Evolutionary conservation across 106 monocot genomes (phyloP).

Genomic region (Gastrodia elata): DNA sequence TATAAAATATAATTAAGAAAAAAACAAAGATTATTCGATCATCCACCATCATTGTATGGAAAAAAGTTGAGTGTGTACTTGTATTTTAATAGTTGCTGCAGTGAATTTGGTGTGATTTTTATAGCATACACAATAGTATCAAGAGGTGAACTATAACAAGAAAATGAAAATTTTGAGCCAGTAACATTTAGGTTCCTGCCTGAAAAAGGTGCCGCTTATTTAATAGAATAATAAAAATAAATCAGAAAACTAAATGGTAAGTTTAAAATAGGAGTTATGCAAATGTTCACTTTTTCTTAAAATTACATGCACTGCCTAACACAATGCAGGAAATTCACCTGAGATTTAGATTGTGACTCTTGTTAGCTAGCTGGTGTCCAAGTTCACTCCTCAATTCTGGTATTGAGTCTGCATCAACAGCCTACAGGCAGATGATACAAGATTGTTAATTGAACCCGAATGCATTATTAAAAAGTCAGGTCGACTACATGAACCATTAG

Average conservation of each 20-base stretch:
- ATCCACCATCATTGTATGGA: too few relatives aligned
- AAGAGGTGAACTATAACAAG: neutral
- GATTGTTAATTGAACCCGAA: neutral
- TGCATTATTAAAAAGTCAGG: too few relatives aligned
- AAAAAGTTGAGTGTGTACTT: too few relatives aligned
- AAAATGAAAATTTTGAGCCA: neutral
- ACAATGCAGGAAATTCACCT: conserved; percentile 20
- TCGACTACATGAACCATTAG: too few relatives aligned
- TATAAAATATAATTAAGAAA: too few relatives aligned
- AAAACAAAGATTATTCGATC: too few relatives aligned
- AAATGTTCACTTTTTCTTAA: neutral
- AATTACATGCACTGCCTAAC: neutral
- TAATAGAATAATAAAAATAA: neutral
- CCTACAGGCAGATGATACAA: conserved; percentile 22
- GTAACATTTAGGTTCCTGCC: neutral
- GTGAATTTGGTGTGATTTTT: too few relatives aligned
- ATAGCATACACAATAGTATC: too few relatives aligned
- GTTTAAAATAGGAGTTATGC: neutral
- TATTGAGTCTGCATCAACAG: conserved; percentile 69
- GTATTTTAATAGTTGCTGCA: too few relatives aligned
- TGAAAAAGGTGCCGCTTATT: neutral
- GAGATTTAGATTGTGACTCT: conserved; percentile 41
- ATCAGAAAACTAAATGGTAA: neutral
- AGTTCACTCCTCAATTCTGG: conserved; percentile 82
- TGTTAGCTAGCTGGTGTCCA: conserved; percentile 71